These are phyloP conservation scores for Penicillium sp. DNA, from an alignment of 2,329 filamentous ascomycete species.

Conservation along the genomic window DNA sequence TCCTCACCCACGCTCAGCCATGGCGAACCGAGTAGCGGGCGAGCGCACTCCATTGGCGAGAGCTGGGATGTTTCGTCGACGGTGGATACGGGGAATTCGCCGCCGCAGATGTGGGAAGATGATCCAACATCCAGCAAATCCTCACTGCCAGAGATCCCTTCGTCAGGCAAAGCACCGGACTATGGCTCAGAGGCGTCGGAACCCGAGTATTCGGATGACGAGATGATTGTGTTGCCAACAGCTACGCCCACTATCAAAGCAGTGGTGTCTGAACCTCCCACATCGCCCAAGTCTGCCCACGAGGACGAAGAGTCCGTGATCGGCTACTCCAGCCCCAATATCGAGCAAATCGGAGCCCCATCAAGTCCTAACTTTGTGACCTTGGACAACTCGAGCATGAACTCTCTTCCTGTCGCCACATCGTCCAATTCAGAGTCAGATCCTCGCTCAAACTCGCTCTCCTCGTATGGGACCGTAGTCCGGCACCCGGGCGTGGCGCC, in stretches of 20 bases:
- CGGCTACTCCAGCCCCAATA: conserved; percentile 42
- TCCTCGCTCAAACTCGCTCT: conserved; percentile 39
- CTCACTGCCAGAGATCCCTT: conserved; percentile 28
- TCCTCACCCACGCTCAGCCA: conserved; percentile 30
- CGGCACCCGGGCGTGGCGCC: conserved; percentile 35
- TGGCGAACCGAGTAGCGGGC: conserved; percentile 25
- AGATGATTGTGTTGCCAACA: conserved; percentile 32
- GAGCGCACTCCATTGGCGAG: conserved; percentile 29
- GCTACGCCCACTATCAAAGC: conserved; percentile 40
- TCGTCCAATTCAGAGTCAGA: conserved; percentile 34
- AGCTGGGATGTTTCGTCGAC: conserved; percentile 40
- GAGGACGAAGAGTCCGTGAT: conserved; percentile 23
- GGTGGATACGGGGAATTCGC: conserved; percentile 36
- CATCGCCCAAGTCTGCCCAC: conserved; percentile 24
- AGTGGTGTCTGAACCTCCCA: conserved; percentile 33
- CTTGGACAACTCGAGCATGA: conserved; percentile 39
- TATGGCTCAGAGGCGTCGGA: conserved; percentile 22
- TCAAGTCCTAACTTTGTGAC: conserved; percentile 41
- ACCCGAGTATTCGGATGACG: conserved; percentile 34
- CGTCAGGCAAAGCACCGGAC: conserved; percentile 23
- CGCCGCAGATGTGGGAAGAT: conserved; percentile 40
- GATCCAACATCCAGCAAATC: conserved; percentile 40
- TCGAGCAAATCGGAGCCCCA: conserved; percentile 28
- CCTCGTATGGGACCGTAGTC: conserved; percentile 43
- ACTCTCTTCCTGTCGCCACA: conserved; percentile 35